Percentiles rank a stretch among this genome's conserved stretches.
Conservation (phyloP, 2,329 filamentous ascomycete species). For the Botryotinia narcissicola region DNA sequence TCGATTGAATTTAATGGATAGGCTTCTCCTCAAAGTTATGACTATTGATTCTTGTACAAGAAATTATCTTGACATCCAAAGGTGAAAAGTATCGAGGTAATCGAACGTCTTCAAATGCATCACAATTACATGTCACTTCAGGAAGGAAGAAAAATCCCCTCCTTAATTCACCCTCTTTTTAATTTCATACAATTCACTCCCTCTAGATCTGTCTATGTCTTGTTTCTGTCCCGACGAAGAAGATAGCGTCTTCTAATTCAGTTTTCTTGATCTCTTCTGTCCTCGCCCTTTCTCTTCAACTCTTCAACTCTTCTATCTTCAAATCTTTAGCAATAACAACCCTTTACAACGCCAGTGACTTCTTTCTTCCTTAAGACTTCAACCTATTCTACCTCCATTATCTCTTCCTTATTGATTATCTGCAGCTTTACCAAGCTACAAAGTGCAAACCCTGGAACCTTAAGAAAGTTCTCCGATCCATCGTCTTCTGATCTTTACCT, state of each 20-base stretch:
- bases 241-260: not conserved
- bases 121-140: not conserved
- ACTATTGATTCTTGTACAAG: not conserved
- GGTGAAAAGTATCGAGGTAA: not conserved
- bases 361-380: not conserved
- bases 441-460: not conserved
- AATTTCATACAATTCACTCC: not conserved
- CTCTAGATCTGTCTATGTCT: not conserved
- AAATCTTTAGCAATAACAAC: not conserved
- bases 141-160: not conserved
- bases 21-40: not conserved
- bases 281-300: conserved; percentile 1
- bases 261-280: not conserved
- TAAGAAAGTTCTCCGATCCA: not conserved
- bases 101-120: not conserved
- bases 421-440: not conserved
- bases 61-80: not conserved
- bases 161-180: not conserved
- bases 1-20: not conserved
- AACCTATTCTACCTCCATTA: not conserved
- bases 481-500: not conserved
- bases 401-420: not conserved
- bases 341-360: not conserved
- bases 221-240: conserved; percentile 1
- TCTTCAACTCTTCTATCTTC: not conserved